Evolutionary conservation across 1,139 yeast species (phyloP).

Genomic region (Geotrichum restrictum): DNA sequence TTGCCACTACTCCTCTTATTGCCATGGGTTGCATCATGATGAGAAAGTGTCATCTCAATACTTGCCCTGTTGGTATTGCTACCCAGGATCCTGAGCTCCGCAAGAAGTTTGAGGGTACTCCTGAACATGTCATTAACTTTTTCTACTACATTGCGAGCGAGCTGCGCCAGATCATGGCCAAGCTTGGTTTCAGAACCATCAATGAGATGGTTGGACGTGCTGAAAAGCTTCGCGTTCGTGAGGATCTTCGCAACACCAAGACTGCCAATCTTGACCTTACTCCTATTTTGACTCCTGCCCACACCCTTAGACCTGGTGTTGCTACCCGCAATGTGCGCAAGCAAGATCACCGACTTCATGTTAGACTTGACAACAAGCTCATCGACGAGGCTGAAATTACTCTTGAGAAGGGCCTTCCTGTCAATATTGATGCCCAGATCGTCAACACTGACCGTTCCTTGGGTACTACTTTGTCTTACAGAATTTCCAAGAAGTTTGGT

Average conservation of each 20-base stretch:
- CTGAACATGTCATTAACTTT: slow-evolving; percentile 97
- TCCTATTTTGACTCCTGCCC: slow-evolving; percentile 95
- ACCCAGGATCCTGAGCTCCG: slow-evolving; percentile 95
- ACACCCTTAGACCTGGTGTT: slow-evolving; percentile 95
- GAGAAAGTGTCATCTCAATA: slow-evolving; percentile 87
- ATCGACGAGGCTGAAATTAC: slow-evolving; percentile 94
- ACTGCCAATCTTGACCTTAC: slow-evolving; percentile 87
- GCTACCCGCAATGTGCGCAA: slow-evolving; percentile 89
- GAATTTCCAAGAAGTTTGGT: slow-evolving; percentile 90
- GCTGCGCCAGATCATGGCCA: slow-evolving; percentile 87
- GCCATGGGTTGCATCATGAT: slow-evolving; percentile 97
- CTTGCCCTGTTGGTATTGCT: slow-evolving; percentile 98
- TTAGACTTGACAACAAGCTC: slow-evolving; percentile 89
- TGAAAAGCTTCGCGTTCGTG: slow-evolving; percentile 81
- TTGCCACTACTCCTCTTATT: slow-evolving; percentile 94
- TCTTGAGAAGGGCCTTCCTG: slow-evolving; percentile 89
- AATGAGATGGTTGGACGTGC: slow-evolving; percentile 98
- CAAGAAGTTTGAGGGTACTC: slow-evolving; percentile 90
- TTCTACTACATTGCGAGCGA: slow-evolving; percentile 93
- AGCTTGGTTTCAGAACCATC: slow-evolving; percentile 88
- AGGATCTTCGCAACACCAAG: slow-evolving; percentile 81
- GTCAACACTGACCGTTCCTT: slow-evolving; percentile 94
- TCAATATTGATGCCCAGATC: slow-evolving; percentile 85
- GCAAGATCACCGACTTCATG: slow-evolving; percentile 90
- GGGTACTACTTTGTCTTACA: slow-evolving; percentile 90